Evolutionary conservation across 805 yeast genomes (phyloP).

Genomic region (Hanseniaspora clermontiae): DNA sequence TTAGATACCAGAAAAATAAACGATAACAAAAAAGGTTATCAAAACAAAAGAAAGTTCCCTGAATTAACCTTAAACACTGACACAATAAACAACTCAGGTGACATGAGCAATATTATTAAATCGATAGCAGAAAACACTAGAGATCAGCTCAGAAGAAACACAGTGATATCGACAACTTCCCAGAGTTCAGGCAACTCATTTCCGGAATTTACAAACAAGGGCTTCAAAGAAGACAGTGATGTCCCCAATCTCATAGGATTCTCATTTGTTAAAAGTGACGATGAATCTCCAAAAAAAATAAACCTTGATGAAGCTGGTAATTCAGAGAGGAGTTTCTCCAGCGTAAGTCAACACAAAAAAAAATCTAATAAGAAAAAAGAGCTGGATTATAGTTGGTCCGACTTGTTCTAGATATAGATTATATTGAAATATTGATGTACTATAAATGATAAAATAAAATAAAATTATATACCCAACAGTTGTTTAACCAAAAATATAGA

Average conservation of each 20-base stretch:
- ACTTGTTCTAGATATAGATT: not conserved
- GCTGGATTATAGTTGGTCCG: not conserved
- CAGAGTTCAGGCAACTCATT: not conserved
- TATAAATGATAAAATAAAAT: not conserved
- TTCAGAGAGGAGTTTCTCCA: not conserved
- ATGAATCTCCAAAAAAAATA: not conserved
- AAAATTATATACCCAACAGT: too few relatives aligned
- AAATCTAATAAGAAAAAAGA: not conserved
- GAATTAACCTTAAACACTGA: not conserved
- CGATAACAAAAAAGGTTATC: not conserved
- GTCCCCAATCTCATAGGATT: not conserved
- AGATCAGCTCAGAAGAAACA: conserved; percentile 7
- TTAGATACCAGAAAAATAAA: not conserved
- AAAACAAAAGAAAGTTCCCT: not conserved
- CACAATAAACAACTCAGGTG: not conserved
- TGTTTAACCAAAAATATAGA: too few relatives aligned
- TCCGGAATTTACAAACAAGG: not conserved
- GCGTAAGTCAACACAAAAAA: not conserved
- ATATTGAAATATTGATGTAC: too few relatives aligned
- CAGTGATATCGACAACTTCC: not conserved
- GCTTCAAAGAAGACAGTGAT: not conserved
- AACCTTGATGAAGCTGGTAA: not conserved
- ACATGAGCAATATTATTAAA: not conserved
- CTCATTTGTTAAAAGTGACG: not conserved
- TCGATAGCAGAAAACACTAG: conserved; percentile 6